These are phyloP conservation scores for Hyaloscypha bicolor DNA, from an alignment of 495 filamentous ascomycete genomes.

Conservation along the genomic window DNA sequence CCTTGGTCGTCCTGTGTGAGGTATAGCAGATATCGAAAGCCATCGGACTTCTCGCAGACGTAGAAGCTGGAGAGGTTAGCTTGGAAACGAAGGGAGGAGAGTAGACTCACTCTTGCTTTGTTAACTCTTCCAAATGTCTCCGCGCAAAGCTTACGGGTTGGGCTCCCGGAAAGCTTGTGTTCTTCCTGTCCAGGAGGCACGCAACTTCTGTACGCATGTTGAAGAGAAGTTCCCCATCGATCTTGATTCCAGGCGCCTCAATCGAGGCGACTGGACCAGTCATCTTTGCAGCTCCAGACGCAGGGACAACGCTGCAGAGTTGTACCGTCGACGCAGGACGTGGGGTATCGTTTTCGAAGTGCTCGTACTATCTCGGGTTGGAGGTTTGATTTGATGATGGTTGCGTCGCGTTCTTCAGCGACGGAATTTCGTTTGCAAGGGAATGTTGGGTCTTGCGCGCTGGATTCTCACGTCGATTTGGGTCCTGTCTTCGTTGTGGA, in stretches of 20 bases:
- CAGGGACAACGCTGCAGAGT: not conserved
- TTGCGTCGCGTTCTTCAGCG: not conserved
- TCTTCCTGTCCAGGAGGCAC: conserved; percentile 66
- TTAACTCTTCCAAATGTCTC: conserved; percentile 76
- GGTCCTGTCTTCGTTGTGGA: not conserved
- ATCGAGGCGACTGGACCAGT: conserved; percentile 31
- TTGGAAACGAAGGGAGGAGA: not conserved
- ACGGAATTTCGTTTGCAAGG: not conserved
- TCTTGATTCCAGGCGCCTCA: conserved; percentile 66
- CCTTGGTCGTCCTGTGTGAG: conserved; percentile 59
- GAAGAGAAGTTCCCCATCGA: conserved; percentile 56
- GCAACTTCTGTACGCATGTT: conserved; percentile 75
- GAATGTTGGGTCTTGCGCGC: not conserved
- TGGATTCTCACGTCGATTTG: conserved; percentile 1
- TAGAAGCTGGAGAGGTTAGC: conserved; percentile 64
- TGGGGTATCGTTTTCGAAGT: not conserved
- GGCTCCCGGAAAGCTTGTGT: conserved; percentile 79
- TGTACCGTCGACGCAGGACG: not conserved
- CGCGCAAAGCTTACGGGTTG: conserved; percentile 91
- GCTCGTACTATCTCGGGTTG: not conserved
- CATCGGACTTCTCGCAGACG: conserved; percentile 98
- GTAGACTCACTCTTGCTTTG: conserved; percentile 64
- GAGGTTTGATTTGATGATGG: not conserved
- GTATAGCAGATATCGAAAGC: conserved; percentile 92
- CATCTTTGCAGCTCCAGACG: conserved; percentile 13